Percentiles rank a stretch among this genome's conserved stretches.
phyloP scores from a whole-genome alignment of 2,329 filamentous ascomycete genomes.

The Clonostachys rhizophaga region DNA sequence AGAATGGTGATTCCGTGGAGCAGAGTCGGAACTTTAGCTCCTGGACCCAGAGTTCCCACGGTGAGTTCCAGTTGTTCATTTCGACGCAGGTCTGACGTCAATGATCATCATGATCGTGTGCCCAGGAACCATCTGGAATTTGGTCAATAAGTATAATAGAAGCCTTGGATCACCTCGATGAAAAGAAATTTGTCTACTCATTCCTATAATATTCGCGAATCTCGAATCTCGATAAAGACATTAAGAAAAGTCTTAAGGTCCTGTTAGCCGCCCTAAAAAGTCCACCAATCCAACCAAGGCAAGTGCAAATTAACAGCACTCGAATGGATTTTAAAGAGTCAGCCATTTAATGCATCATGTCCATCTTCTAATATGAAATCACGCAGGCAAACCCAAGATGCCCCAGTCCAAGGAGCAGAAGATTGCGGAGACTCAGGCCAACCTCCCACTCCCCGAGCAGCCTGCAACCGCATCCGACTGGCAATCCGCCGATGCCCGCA shows the following conservation, averaged over 20 bases:
- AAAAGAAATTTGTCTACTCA: background rate
- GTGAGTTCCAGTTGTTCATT: too few species aligned
- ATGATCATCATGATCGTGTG: too few species aligned
- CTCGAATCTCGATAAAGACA: background rate
- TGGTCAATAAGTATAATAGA: too few species aligned
- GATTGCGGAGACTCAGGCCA: constrained; percentile 64
- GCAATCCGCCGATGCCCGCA: constrained; percentile 66
- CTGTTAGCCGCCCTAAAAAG: background rate
- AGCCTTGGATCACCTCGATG: too few species aligned
- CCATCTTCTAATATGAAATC: too few species aligned
- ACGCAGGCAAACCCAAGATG: constrained; percentile 19
- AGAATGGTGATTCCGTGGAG: too few species aligned
- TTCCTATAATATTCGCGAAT: background rate
- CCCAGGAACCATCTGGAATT: too few species aligned
- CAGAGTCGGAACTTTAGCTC: too few species aligned
- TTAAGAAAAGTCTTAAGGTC: background rate
- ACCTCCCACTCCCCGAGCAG: constrained; percentile 75
- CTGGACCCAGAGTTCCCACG: too few species aligned
- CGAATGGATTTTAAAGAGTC: background rate
- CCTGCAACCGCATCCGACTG: constrained; percentile 74
- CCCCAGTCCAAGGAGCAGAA: constrained; percentile 53
- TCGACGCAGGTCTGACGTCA: too few species aligned
- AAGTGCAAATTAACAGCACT: background rate
- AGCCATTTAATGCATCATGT: background rate
- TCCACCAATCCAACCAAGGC: background rate